phyloP scores from a whole-genome alignment of 257 asterid genomes.

The Solanum arcanum region DNA sequence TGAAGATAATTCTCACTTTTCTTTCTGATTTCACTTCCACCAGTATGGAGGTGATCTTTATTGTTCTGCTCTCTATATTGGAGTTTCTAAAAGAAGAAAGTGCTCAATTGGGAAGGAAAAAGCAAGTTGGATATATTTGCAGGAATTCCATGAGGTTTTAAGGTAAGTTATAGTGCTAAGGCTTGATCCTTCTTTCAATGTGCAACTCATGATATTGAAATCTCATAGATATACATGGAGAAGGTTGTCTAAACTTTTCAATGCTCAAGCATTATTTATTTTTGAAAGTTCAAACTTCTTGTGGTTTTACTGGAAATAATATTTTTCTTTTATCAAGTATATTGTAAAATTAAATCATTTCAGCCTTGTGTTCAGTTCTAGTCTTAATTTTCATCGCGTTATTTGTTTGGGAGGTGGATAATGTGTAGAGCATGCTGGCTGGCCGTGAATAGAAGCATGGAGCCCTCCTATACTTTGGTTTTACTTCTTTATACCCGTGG shows the following conservation, averaged over 20 bases:
- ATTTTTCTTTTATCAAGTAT: background rate
- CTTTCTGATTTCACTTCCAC: background rate
- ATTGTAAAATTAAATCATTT: background rate
- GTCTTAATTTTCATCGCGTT: background rate
- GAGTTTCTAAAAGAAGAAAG: slow-evolving; percentile 62
- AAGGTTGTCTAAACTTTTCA: background rate
- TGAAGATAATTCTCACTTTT: background rate
- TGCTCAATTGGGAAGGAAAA: slow-evolving; percentile 61
- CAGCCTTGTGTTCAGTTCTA: background rate
- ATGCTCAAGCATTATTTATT: background rate
- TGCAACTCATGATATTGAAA: background rate
- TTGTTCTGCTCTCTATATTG: slow-evolving; percentile 42
- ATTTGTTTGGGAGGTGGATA: background rate
- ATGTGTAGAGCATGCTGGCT: background rate
- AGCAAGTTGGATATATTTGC: slow-evolving; percentile 45
- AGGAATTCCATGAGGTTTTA: slow-evolving; percentile 64
- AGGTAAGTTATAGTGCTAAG: slow-evolving; percentile 34
- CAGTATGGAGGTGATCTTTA: slow-evolving; percentile 57
- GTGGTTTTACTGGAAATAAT: background rate
- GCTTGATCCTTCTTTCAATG: background rate
- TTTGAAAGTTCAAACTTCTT: background rate
- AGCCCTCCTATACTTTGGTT: background rate
- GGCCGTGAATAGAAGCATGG: background rate
- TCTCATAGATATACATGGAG: background rate
- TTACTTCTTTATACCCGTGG: background rate